Base-by-base conservation (phyloP, 139 green algal species). In the Coccomyxa sp. region DNA sequence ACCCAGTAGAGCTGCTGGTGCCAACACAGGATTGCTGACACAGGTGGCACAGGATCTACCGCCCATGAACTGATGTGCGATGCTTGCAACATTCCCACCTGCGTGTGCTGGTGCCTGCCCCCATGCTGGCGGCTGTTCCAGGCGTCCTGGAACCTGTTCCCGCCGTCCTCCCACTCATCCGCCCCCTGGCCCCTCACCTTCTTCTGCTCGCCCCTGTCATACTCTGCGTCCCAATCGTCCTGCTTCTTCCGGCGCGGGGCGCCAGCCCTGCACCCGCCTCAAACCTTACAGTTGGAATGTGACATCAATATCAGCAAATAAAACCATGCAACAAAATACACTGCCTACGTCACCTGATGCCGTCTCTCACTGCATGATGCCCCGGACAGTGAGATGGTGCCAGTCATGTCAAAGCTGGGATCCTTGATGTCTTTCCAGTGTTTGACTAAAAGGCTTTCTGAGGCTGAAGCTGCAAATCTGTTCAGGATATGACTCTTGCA, bases 141-240 rank as follows among this genome's bases (percentile, higher is more conserved):
- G 34, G 34, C 24, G 24, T 64, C 10, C 75, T 79, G 58, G 35
- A 38, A 54, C 58, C 31, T 22, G 54, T 73, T 31, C 10, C n/a
- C 22, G 3, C 41, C 36, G 35, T 38, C 18, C 75, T 58, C 27
- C 50, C 50, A 64, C 50, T 64, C 50, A 22, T 64, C 50, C 22
- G 18, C 18, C 50, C 37, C 70, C 22, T 75, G 34, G 71, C 24
- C 74, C n/a, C 75, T 74, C 7, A 90, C 81, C 77, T 87, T 89
- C 41, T 90, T 90, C 2, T 55, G 36, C 64, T 72, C 76, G 6
- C 86, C 86, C 6, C 27, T 50, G 82, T 90, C 86, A 74, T 90
- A 90, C 35, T 90, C 86, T 24, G 29, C 18, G 54, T 90, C 86
- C 40, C 82, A 90, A 27, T 86, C 86, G 54, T 89, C 85, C 9